Evolutionary conservation across 2,329 filamentous ascomycete species (phyloP).

Genomic region (Sclerotiophoma versabilis): DNA sequence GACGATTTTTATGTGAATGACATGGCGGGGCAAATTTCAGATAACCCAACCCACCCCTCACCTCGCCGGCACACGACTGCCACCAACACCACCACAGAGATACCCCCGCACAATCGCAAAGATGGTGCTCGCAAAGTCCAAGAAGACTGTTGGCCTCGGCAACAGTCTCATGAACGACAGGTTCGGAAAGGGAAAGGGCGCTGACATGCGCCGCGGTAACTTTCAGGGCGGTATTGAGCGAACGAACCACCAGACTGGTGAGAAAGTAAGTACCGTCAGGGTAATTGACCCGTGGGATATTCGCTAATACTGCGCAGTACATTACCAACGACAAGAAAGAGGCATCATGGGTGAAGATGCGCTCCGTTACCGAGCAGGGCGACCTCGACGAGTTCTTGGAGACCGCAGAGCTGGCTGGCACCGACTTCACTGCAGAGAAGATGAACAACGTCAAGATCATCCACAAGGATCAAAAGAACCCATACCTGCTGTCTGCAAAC

Average conservation of each 20-base stretch:
- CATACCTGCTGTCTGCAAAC: constrained; percentile 82
- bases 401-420: constrained; percentile 95
- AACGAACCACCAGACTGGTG: constrained; percentile 76
- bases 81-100: constrained; percentile 29
- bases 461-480: constrained; percentile 94
- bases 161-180: constrained; percentile 99
- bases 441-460: constrained; percentile 99
- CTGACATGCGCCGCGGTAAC: constrained; percentile 77
- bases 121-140: constrained; percentile 88
- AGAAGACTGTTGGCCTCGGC: constrained; percentile 92
- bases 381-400: constrained; percentile 95
- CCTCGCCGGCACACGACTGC: constrained; percentile 18
- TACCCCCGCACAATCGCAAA: constrained; percentile 35
- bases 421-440: constrained; percentile 98
- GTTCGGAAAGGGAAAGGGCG: constrained; percentile 90
- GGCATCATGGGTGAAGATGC: constrained; percentile 98
- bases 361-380: constrained; percentile 95
- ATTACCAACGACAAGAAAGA: constrained; percentile 90
- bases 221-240: constrained; percentile 71
- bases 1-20: constrained; percentile 61
- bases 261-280: constrained; percentile 61
- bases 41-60: constrained; percentile 25
- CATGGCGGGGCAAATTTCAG: constrained; percentile 37
- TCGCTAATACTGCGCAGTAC: constrained; percentile 64
- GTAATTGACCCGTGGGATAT: too few species aligned